These are phyloP conservation scores for Colletotrichum destructivum DNA, from an alignment of 2,329 filamentous ascomycete genomes.

Conservation along the genomic window DNA sequence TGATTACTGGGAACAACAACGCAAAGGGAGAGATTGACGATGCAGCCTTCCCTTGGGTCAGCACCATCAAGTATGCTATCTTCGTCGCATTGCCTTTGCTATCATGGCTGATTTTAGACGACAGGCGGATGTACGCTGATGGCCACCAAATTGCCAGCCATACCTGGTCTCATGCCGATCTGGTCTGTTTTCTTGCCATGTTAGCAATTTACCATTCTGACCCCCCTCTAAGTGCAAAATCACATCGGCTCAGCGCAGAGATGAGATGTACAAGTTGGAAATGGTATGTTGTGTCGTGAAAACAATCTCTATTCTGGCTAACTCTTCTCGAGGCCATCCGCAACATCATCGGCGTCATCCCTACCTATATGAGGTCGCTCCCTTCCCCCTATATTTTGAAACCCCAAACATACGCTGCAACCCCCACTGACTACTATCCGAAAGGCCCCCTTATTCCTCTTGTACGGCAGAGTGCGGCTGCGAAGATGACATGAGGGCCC, in stretches of 20 bases:
- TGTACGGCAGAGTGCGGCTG: constrained; percentile 49
- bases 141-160: constrained; percentile 61
- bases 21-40: constrained; percentile 63
- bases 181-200: constrained; percentile 44
- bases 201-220: constrained; percentile 46
- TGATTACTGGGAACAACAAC: constrained; percentile 59
- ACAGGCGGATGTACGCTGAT: constrained; percentile 55
- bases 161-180: constrained; percentile 61
- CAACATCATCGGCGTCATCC: constrained; percentile 68
- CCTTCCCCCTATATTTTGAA: too few relatives aligned
- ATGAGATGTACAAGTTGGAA: constrained; percentile 45
- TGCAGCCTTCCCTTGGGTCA: constrained; percentile 54
- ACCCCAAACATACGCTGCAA: neutral
- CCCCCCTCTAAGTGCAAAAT: constrained; percentile 47
- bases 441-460: constrained; percentile 59
- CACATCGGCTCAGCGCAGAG: constrained; percentile 56
- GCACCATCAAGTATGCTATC: constrained; percentile 52
- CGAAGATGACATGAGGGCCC: constrained; percentile 44
- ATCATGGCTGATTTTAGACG: neutral
- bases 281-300: constrained; percentile 9
- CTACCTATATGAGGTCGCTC: constrained; percentile 63
- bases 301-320: constrained; percentile 50
- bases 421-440: neutral
- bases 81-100: neutral
- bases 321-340: constrained; percentile 64